These are phyloP conservation scores for Harrya chromipes DNA, from an alignment of 768 basidiomycete genomes.

Conservation along the genomic window DNA sequence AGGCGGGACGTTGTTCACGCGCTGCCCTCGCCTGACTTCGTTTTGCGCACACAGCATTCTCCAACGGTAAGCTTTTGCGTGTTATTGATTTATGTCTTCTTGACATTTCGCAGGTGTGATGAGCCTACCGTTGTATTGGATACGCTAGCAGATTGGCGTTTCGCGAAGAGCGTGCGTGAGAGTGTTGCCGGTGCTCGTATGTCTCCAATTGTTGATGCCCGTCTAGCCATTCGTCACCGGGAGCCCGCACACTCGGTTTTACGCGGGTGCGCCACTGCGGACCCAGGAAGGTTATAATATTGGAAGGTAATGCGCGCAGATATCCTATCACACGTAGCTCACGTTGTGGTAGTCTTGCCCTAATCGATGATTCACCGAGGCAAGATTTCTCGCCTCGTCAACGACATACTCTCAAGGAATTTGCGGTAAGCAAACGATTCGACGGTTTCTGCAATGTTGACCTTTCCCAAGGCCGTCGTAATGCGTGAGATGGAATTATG, in stretches of 20 bases:
- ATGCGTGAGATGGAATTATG: constrained; percentile 97
- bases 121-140: constrained; percentile 89
- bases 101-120: constrained; percentile 52
- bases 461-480: constrained; percentile 56
- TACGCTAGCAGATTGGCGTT: constrained; percentile 81
- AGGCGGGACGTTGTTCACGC: constrained; percentile 47
- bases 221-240: constrained; percentile 68
- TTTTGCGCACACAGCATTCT: constrained; percentile 84
- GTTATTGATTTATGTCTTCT: neutral
- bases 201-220: neutral
- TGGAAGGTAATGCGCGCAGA: constrained; percentile 56
- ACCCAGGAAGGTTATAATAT: constrained; percentile 91
- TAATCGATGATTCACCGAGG: constrained; percentile 81
- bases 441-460: constrained; percentile 3
- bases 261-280: constrained; percentile 86
- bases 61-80: constrained; percentile 49
- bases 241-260: constrained; percentile 74
- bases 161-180: constrained; percentile 68
- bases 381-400: constrained; percentile 86
- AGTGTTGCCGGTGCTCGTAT: neutral
- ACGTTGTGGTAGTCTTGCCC: constrained; percentile 53
- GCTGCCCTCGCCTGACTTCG: constrained; percentile 56
- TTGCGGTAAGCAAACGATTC: constrained; percentile 50
- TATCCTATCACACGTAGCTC: constrained; percentile 1
- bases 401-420: constrained; percentile 90